Evolutionary conservation across 495 filamentous ascomycete genomes (phyloP).

Genomic region (Neurospora sp.): DNA sequence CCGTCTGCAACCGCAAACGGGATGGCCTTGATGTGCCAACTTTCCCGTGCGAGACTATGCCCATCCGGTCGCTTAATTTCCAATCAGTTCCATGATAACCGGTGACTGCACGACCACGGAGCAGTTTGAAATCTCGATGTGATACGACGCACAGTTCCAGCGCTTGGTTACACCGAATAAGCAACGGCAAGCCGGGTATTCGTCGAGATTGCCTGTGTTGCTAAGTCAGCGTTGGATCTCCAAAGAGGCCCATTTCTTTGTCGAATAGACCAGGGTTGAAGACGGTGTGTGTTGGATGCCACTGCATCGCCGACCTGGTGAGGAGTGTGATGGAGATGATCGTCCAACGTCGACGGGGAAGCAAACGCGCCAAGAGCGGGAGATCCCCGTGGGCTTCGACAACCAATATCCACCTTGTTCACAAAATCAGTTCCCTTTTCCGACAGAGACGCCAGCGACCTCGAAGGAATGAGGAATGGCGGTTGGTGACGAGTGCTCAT

Average conservation of each 20-base stretch:
- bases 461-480: neutral
- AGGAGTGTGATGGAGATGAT: neutral
- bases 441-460: neutral
- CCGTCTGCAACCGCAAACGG: neutral
- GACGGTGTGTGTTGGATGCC: neutral
- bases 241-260: neutral
- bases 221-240: neutral
- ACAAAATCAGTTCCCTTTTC: neutral
- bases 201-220: neutral
- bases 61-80: neutral
- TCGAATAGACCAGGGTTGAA: neutral
- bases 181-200: neutral
- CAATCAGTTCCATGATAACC: neutral
- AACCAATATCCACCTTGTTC: neutral
- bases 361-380: neutral
- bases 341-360: neutral
- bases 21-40: neutral
- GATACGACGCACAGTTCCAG: neutral
- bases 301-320: neutral
- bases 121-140: neutral
- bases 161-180: neutral
- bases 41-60: neutral
- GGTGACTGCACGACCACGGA: neutral
- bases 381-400: neutral
- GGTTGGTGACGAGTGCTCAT: neutral